Conservation (phyloP, 1,284 basidiomycete species). For the Afroboletus lepidellus region DNA sequence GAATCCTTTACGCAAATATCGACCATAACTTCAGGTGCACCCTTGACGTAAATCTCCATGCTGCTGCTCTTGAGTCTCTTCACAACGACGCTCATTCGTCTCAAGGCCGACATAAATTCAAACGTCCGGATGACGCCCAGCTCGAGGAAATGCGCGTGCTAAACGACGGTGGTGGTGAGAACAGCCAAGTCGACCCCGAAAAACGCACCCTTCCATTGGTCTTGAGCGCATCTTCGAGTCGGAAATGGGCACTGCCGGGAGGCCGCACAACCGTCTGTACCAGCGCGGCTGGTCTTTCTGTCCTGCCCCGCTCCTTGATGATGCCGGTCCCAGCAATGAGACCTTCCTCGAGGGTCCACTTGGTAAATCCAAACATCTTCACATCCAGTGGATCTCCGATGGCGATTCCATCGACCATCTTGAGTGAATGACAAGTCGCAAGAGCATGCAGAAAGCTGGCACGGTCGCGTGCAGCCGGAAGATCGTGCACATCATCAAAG, state of each 20-base stretch:
- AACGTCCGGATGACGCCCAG: conserved; percentile 95
- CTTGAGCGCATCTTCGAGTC: conserved; percentile 89
- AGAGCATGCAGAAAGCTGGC: conserved; percentile 90
- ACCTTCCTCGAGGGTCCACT: conserved; percentile 96
- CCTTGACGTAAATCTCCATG: conserved; percentile 99
- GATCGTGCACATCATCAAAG: conserved; percentile 82
- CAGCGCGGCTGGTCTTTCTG: conserved; percentile 80
- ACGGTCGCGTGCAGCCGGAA: conserved; percentile 72
- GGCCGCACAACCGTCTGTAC: conserved; percentile 98
- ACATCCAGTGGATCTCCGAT: conserved; percentile 97
- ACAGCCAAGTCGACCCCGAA: background rate
- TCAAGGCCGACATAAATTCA: conserved; percentile 92
- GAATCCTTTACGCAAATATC: conserved; percentile 92
- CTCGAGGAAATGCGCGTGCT: conserved; percentile 96
- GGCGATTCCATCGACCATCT: conserved; percentile 85
- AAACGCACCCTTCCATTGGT: conserved; percentile 66
- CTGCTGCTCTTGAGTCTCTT: conserved; percentile 91
- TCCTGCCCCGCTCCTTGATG: conserved; percentile 63
- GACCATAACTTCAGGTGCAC: conserved; percentile 96
- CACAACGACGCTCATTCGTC: conserved; percentile 97
- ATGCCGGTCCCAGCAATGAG: conserved; percentile 64
- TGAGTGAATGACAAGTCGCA: conserved; percentile 95
- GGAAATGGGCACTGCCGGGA: conserved; percentile 86
- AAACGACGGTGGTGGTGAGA: conserved; percentile 11
- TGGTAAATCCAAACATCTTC: conserved; percentile 97